These are phyloP conservation scores for Astrocystis sublimbata DNA, from an alignment of 495 filamentous ascomycete genomes.

Conservation along the genomic window DNA sequence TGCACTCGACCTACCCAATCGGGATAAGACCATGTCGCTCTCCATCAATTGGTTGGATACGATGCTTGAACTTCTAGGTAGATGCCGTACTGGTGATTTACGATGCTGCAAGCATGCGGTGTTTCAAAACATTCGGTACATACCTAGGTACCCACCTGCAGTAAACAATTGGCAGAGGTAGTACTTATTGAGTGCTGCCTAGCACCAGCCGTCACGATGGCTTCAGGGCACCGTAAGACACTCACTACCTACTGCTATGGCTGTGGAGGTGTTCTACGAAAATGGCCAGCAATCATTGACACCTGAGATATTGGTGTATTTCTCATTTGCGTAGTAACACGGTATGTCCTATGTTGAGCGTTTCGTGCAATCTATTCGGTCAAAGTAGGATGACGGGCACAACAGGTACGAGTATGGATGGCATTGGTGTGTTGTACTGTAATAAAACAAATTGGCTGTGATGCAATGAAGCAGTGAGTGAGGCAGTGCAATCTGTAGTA, in stretches of 20 bases:
- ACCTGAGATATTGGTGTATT: background rate
- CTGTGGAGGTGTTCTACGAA: background rate
- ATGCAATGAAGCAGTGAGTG: background rate
- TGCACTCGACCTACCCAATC: conserved; percentile 5
- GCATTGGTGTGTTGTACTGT: background rate
- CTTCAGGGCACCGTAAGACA: background rate
- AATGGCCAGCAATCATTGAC: background rate
- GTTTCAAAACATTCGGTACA: background rate
- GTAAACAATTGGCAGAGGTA: background rate
- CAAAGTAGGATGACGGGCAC: background rate
- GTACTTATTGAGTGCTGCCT: too few species aligned
- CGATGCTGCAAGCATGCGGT: background rate
- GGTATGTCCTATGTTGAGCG: too few species aligned
- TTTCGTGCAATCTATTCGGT: too few species aligned
- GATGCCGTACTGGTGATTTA: background rate
- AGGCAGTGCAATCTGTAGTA: background rate
- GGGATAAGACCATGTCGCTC: background rate
- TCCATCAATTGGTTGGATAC: background rate
- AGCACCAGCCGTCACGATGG: background rate
- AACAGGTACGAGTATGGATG: background rate
- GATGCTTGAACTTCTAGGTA: background rate
- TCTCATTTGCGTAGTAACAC: background rate
- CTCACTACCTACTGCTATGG: background rate
- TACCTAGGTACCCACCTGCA: too few species aligned
- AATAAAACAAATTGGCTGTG: conserved; percentile 3